phyloP scores from a whole-genome alignment of 345 rosid genomes.

The Sonneratia caseolaris region DNA sequence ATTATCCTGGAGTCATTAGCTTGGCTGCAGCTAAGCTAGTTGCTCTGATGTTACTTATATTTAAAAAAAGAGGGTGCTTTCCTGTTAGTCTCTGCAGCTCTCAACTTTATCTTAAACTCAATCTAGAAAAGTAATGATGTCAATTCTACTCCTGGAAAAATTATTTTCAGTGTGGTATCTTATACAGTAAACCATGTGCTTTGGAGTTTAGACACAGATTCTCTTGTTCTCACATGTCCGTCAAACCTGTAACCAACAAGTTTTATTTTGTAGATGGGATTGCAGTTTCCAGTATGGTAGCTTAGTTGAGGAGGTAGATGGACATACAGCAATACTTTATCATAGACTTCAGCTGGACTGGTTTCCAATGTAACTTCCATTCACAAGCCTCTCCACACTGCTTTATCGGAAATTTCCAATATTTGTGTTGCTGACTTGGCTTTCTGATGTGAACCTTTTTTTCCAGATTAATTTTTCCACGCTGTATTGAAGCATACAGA shows the following conservation, averaged over 20 bases:
- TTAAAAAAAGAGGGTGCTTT: no score
- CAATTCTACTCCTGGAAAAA: not conserved
- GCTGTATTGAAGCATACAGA: not conserved
- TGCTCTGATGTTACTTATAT: no score
- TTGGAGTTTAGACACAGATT: not conserved
- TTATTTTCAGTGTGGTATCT: not conserved
- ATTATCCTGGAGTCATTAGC: not conserved
- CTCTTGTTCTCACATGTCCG: not conserved
- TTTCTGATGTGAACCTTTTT: not conserved
- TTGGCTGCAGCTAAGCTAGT: no score
- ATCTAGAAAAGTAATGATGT: not conserved
- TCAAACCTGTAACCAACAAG: not conserved
- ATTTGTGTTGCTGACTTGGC: not conserved
- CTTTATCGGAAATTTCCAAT: not conserved
- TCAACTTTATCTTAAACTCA: not conserved
- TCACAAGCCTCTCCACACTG: not conserved
- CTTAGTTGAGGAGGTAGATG: conserved; percentile 99
- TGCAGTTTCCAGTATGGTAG: conserved; percentile 90
- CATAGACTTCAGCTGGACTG: conserved; percentile 96
- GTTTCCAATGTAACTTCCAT: conserved; percentile 67
- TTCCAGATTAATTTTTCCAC: not conserved
- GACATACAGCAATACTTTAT: conserved; percentile 95
- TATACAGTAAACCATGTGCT: not conserved
- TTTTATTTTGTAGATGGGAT: conserved; percentile 76
- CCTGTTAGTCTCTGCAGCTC: not conserved